A percentile compares a stretch with the other conserved stretches of the same genome.
Evolutionary conservation across 192 early-diverging fungal genomes (phyloP).

Genomic region (Podila clonocystis): DNA sequence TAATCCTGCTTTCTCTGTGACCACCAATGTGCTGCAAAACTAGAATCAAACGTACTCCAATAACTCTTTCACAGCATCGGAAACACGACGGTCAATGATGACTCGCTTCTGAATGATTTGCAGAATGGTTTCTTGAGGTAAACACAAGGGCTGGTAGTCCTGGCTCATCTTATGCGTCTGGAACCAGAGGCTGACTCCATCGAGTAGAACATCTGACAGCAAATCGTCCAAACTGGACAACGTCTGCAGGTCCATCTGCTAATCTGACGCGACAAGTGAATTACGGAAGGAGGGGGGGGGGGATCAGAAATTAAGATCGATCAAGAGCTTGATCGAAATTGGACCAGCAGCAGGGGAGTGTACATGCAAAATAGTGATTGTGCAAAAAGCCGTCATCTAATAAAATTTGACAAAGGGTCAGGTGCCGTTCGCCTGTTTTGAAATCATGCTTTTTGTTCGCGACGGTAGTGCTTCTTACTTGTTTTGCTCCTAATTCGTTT

Average conservation of each 20-base stretch:
- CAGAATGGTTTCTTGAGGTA: conserved; percentile 31
- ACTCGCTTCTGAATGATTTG: conserved; percentile 54
- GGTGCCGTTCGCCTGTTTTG: too few species aligned
- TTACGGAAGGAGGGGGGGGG: too few species aligned
- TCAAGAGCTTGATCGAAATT: too few species aligned
- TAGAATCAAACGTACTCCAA: conserved; percentile 46
- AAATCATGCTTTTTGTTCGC: too few species aligned
- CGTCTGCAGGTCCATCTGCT: conserved; percentile 56
- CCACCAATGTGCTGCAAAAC: background rate
- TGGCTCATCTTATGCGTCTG: conserved; percentile 59
- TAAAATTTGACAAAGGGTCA: too few species aligned
- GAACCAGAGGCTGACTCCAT: conserved; percentile 61
- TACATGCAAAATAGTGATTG: too few species aligned
- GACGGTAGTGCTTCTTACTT: too few species aligned
- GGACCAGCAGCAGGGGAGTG: too few species aligned
- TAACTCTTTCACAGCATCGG: conserved; percentile 55
- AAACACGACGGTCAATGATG: conserved; percentile 38
- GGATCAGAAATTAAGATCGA: too few species aligned
- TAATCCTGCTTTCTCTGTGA: background rate
- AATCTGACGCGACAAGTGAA: too few species aligned
- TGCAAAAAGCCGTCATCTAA: too few species aligned
- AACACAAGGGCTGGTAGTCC: conserved; percentile 36
- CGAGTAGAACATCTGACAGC: conserved; percentile 58
- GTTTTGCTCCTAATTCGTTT: too few species aligned
- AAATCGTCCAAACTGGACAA: conserved; percentile 63